phyloP scores from a whole-genome alignment of 345 rosid genomes.

The Luvunga scandens region DNA sequence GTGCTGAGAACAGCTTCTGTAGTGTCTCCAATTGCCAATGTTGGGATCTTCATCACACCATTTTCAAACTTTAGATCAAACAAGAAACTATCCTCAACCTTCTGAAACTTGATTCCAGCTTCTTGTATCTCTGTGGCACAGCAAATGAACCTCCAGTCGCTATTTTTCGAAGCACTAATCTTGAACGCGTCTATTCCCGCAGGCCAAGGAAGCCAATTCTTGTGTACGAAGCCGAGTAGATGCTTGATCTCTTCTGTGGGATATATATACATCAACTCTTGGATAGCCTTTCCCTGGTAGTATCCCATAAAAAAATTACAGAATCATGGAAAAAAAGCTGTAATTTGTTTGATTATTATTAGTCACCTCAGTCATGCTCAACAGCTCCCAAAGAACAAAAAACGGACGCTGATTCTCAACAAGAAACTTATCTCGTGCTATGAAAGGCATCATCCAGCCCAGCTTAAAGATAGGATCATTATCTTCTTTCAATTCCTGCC shows the following conservation, averaged over 20 bases:
- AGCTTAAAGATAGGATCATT: background rate
- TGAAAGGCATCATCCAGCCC: background rate
- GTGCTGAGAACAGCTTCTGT: background rate
- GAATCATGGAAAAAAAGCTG: background rate
- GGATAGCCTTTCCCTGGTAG: background rate
- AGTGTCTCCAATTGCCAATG: background rate
- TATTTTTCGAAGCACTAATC: background rate
- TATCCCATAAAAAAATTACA: no score
- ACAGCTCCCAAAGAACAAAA: conserved; percentile 6
- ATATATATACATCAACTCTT: background rate
- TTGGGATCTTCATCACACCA: conserved; percentile 16
- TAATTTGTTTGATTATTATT: background rate
- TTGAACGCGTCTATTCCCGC: background rate
- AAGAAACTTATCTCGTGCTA: background rate
- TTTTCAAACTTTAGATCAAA: conserved; percentile 3
- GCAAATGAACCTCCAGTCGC: background rate
- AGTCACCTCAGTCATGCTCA: background rate
- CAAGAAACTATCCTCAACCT: background rate
- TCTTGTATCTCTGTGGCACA: conserved; percentile 17
- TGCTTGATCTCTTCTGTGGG: background rate
- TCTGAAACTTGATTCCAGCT: conserved; percentile 17
- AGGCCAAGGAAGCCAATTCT: background rate
- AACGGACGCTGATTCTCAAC: conserved; percentile 18
- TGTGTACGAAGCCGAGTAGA: background rate
- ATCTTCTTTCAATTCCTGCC: background rate